Conservation (phyloP, 768 basidiomycete genomes). For the Antrodiella citrinella region DNA sequence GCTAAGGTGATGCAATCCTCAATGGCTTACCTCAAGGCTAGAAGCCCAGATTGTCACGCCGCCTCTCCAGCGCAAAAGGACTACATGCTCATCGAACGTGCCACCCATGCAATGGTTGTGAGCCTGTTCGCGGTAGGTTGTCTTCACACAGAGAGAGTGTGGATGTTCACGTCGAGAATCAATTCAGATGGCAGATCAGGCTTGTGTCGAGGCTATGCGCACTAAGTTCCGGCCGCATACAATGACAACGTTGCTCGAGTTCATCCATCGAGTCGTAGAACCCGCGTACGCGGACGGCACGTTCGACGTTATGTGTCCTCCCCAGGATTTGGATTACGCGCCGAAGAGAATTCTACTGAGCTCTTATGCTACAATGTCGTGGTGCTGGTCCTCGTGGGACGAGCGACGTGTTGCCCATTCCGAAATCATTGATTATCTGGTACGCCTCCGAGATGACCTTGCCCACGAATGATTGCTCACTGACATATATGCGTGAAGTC, state of each 20-base stretch:
- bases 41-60: background rate
- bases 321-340: conserved; percentile 29
- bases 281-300: conserved; percentile 13
- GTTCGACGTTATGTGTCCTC: conserved; percentile 10
- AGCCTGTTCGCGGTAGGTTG: conserved; percentile 27
- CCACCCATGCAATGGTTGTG: conserved; percentile 21
- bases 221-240: conserved; percentile 38
- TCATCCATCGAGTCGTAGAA: conserved; percentile 35
- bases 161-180: too few relatives aligned
- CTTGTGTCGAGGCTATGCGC: too few relatives aligned
- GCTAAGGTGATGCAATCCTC: background rate
- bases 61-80: background rate
- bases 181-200: too few relatives aligned
- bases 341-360: conserved; percentile 45
- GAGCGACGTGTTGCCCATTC: conserved; percentile 42
- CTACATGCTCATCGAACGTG: background rate
- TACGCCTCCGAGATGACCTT: too few relatives aligned
- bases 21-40: background rate
- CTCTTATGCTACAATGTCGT: conserved; percentile 50
- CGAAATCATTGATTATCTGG: conserved; percentile 42
- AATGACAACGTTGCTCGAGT: conserved; percentile 32
- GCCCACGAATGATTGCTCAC: too few relatives aligned
- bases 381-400: conserved; percentile 60
- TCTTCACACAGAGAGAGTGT: too few relatives aligned
- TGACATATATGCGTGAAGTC: too few relatives aligned